Conservation (phyloP, 208 protist genomes). For the Leishmania martiniquensis region DNA sequence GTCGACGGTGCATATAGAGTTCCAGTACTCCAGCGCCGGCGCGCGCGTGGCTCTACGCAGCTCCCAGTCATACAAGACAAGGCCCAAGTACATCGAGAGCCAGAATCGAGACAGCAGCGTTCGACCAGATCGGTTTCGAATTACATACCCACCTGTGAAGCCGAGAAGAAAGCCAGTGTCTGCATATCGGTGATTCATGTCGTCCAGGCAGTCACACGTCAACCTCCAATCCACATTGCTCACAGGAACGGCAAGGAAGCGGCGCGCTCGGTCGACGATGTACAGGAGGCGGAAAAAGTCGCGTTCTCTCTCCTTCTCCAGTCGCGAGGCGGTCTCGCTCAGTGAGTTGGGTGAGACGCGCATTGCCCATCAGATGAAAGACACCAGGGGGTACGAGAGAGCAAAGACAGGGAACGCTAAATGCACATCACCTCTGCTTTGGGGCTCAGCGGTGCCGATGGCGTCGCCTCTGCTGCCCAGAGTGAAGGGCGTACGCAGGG, state of each 20-base stretch:
- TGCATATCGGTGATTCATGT: slow-evolving; percentile 79
- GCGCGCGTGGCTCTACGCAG: slow-evolving; percentile 52
- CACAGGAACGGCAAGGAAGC: slow-evolving; percentile 26
- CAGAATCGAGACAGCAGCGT: slow-evolving; percentile 48
- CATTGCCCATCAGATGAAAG: slow-evolving; percentile 22
- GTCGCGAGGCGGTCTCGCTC: slow-evolving; percentile 38
- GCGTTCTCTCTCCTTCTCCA: slow-evolving; percentile 49
- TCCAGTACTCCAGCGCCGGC: slow-evolving; percentile 78
- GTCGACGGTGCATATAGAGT: slow-evolving; percentile 62
- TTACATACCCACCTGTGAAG: slow-evolving; percentile 44
- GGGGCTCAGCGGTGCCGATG: background rate
- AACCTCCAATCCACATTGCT: slow-evolving; percentile 65
- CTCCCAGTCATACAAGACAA: slow-evolving; percentile 72
- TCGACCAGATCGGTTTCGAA: slow-evolving; percentile 38
- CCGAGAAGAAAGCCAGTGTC: slow-evolving; percentile 71
- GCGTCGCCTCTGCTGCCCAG: background rate
- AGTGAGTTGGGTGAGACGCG: slow-evolving; percentile 33
- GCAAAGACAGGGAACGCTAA: background rate
- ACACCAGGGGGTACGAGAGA: background rate
- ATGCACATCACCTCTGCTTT: background rate
- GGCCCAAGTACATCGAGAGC: slow-evolving; percentile 61
- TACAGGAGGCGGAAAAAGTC: slow-evolving; percentile 74
- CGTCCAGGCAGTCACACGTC: slow-evolving; percentile 76
- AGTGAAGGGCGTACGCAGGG: background rate
- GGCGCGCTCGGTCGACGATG: slow-evolving; percentile 26